Percentiles rank a stretch among this genome's conserved stretches.
Conservation (phyloP, 352 stramenopile genomes). For the Blastocystis sp. region DNA sequence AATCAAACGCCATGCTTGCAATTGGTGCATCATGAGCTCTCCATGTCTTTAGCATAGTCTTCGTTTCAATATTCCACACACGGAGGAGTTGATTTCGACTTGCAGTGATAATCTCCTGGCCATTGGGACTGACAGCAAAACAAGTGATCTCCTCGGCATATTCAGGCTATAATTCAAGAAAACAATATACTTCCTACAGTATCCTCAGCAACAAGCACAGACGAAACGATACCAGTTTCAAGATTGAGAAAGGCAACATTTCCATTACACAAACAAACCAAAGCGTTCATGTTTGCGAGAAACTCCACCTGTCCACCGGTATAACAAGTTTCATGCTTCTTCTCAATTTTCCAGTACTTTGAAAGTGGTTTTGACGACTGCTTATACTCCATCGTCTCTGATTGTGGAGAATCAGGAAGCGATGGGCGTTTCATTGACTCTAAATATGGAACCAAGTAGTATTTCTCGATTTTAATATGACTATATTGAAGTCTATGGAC, state of each 20-base stretch:
- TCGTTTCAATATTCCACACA: slow-evolving; percentile 75
- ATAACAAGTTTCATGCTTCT: slow-evolving; percentile 60
- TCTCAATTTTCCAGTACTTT: slow-evolving; percentile 57
- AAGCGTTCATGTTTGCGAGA: slow-evolving; percentile 9
- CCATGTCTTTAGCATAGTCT: slow-evolving; percentile 22
- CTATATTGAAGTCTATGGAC: no score
- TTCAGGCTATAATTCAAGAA: slow-evolving; percentile 62
- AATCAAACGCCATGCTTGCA: slow-evolving; percentile 78
- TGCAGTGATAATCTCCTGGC: slow-evolving; percentile 76
- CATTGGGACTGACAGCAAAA: slow-evolving; percentile 72
- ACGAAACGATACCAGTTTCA: slow-evolving; percentile 35
- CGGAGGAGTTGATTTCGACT: slow-evolving; percentile 76
- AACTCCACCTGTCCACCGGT: slow-evolving; percentile 50
- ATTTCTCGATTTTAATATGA: no score
- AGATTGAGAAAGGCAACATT: slow-evolving; percentile 58
- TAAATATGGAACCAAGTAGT: neutral
- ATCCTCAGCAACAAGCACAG: slow-evolving; percentile 39
- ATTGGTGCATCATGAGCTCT: slow-evolving; percentile 73
- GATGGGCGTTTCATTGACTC: neutral
- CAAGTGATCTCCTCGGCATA: slow-evolving; percentile 76
- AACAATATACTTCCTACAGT: neutral
- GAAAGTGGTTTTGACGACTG: slow-evolving; percentile 40
- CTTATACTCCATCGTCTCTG: slow-evolving; percentile 47
- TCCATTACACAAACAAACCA: slow-evolving; percentile 54
- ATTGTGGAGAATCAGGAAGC: neutral